Evolutionary conservation across 352 stramenopile genomes (phyloP), one percentile per base, ranked within the genome.

Genomic region (Pythium apleroticum): DNA sequence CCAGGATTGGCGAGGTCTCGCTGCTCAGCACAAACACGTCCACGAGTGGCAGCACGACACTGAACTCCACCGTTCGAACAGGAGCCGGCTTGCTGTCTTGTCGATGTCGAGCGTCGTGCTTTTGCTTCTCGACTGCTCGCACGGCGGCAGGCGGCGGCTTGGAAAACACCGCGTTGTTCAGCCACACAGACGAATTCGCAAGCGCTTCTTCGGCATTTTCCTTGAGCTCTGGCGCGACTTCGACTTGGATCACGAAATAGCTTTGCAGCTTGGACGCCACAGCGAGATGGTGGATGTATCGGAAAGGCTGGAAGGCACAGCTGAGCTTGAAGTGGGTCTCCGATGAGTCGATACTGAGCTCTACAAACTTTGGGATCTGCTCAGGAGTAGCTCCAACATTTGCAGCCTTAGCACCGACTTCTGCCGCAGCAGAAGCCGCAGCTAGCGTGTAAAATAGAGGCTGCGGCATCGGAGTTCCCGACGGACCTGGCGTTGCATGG

Each of bases 251-350:
- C 2, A 78, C 70, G 48, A 92, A 90, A 20, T 92, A 92, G 8
- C 73, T 71, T 30, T 86, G 80, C 4, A 92, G 69, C 56, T 90
- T 92, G 3, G 76, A 70, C 0, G 75, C 77, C 3, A 88, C 78
- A 20, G 79, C 81, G 19, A 92, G 48, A 37, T 91, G 87, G 58
- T 92, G 80, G 30, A 91, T 88, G 52, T 89, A 91, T 27, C 80
- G 66, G 53, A 92, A 92, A 8, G 78, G 73, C 57, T 85, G 76
- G 43, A 90, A 78, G 0, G 28, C 63, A 58, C 84, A 92, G 31
- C 75, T 73, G 2, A 92, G 54, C 35, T 78, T 74, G 37, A 92
- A 79, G 33, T 76, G 84, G 3, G 61, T 69, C 45, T 92, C 76
- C 0, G 78, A 80, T 0, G 75, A 77, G 45, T 92, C 81, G 12